phyloP scores from a whole-genome alignment of 2,329 filamentous ascomycete genomes.

The Fusarium xylarioides region DNA sequence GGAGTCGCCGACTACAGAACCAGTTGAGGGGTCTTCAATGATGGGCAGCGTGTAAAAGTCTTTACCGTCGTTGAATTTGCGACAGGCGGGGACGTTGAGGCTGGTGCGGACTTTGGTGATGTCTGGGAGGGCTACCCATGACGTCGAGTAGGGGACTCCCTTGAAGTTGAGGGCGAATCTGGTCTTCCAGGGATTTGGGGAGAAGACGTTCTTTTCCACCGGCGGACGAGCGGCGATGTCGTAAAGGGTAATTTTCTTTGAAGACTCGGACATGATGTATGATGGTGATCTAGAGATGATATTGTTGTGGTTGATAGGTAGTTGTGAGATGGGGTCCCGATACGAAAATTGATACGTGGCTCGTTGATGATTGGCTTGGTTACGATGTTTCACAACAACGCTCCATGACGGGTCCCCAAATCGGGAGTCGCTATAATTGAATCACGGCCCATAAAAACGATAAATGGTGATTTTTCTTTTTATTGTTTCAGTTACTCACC shows the following conservation, averaged over 20 bases:
- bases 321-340: not conserved
- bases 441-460: rapidly evolving
- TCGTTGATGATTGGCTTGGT: not conserved
- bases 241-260: constrained; percentile 48
- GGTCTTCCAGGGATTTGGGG: constrained; percentile 48
- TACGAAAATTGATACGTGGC: not conserved
- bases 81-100: constrained; percentile 58
- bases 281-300: rapidly evolving
- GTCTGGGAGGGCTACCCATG: constrained; percentile 63
- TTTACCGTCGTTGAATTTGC: constrained; percentile 64
- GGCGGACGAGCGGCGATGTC: constrained; percentile 53
- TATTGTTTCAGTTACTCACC: rapidly evolving
- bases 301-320: too few species aligned
- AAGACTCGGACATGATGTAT: not conserved
- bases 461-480: not conserved
- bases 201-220: constrained; percentile 31
- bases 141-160: constrained; percentile 45
- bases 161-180: constrained; percentile 56
- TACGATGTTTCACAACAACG: not conserved
- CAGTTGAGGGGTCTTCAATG: constrained; percentile 56
- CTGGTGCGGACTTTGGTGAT: constrained; percentile 57
- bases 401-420: rapidly evolving
- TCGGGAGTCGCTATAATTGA: rapidly evolving
- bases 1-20: constrained; percentile 63
- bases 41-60: constrained; percentile 70